These are phyloP conservation scores for Xylariaceae sp. DNA, from an alignment of 2,329 filamentous ascomycete species.

Conservation along the genomic window DNA sequence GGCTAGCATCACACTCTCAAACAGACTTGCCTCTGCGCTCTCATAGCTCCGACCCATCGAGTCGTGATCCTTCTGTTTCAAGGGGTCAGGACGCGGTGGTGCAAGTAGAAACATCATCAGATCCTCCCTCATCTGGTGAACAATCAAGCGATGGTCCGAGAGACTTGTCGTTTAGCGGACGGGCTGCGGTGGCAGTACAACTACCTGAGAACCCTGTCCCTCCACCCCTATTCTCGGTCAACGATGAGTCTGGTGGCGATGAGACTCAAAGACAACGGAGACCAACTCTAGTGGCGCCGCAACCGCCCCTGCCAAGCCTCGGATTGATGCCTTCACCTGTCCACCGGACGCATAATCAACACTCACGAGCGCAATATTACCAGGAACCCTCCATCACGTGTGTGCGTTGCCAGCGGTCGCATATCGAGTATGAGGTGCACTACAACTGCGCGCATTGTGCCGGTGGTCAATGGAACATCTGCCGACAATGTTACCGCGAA, in stretches of 20 bases:
- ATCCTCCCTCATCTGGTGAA: slow-evolving; percentile 20
- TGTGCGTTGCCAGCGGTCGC: slow-evolving; percentile 59
- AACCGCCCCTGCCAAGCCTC: slow-evolving; percentile 30
- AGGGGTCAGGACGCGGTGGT: slow-evolving; percentile 41
- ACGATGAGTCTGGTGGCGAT: slow-evolving; percentile 20
- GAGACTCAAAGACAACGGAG: slow-evolving; percentile 30
- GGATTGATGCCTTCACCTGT: slow-evolving; percentile 31
- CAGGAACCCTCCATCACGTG: slow-evolving; percentile 70
- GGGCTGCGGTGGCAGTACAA: slow-evolving; percentile 26
- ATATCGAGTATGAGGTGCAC: slow-evolving; percentile 82
- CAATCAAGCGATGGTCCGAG: slow-evolving; percentile 21
- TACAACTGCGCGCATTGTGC: slow-evolving; percentile 73
- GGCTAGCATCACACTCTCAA: slow-evolving; percentile 56
- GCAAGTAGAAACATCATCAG: slow-evolving; percentile 28
- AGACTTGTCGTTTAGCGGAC: slow-evolving; percentile 36
- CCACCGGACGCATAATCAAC: slow-evolving; percentile 33
- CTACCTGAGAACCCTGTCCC: slow-evolving; percentile 13
- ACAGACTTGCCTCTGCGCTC: slow-evolving; percentile 54
- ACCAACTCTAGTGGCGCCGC: slow-evolving; percentile 38
- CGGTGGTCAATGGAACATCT: slow-evolving; percentile 70
- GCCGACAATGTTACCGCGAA: slow-evolving; percentile 70
- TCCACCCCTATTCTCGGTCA: slow-evolving; percentile 15
- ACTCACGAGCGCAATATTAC: slow-evolving; percentile 48
- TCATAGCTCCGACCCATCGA: slow-evolving; percentile 35
- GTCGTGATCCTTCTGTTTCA: slow-evolving; percentile 37